Base-by-base conservation (phyloP, 75 land plant species). In the Selaginella tamariscina region DNA sequence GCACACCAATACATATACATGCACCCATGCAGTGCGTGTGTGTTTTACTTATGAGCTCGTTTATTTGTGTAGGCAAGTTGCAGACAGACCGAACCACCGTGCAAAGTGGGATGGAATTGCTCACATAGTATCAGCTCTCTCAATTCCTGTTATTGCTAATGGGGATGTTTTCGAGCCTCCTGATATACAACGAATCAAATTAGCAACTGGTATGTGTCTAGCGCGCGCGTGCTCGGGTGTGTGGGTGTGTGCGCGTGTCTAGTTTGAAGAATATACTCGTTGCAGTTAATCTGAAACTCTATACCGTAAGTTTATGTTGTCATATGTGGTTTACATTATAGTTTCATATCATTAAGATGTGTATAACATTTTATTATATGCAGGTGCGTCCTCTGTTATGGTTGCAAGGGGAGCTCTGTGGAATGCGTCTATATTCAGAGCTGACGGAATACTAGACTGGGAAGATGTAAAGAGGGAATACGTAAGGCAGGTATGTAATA, bases 81-180 rank as follows among this genome's bases (percentile, higher is more conserved):
- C 81, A 68, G 96, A 91, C 69, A 75, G 96, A 64, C 93, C 93
- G 33, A 82, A 77, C 30, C 88, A 83, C 70, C 93, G 91, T 72
- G 96, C 96, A 67, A 78, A 88, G 49, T 91, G 96, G 96, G 77
- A 67, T 79, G 86, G 79, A 56, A 91, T 91, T 69, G 82, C 82
- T 55, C 81, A 88, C 73, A 76, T 88, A 65, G 96, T 88, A 29
- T 70, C 82, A 29, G 83, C 96, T 56, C 68, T 88, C 60, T 85
- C 91, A 30, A 82, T 91, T 63, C 96, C 96, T 8, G 96, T 91
- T 63, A 88, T 91, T 55, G 96, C 96, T 29, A 91, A 91, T 82
- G 96, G 96, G 0, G 85, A 88, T 79, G 86, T 91, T 24, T 83
- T 88, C 73, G 81, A 85, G 65, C 85, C 83, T 68, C 74, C 81